Percentiles rank a stretch among this genome's conserved stretches.
Evolutionary conservation across 1,139 yeast species (phyloP).

Genomic region (Petasospora fabianii): DNA sequence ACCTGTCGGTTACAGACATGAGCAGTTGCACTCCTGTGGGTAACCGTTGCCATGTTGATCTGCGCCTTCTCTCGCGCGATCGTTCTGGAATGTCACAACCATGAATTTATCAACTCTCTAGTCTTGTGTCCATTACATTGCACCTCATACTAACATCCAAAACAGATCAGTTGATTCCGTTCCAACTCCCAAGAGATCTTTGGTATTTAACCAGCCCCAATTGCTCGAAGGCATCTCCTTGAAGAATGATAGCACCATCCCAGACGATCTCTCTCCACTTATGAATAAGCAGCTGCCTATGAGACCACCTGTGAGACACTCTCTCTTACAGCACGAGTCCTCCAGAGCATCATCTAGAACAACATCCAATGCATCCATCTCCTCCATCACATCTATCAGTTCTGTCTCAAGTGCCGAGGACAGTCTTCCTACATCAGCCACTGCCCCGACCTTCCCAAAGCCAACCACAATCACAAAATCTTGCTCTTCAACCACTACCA

Average conservation of each 20-base stretch:
- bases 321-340: conserved; percentile 6
- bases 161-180: conserved; percentile 6
- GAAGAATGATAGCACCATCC: conserved; percentile 3
- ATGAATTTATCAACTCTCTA: conserved; percentile 5
- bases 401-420: conserved; percentile 13
- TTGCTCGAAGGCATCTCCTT: conserved; percentile 9
- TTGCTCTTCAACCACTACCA: too few species aligned
- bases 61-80: background rate
- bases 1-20: too few species aligned
- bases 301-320: conserved; percentile 9
- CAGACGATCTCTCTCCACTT: conserved; percentile 8
- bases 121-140: background rate
- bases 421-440: conserved; percentile 9
- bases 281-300: conserved; percentile 3
- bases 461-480: too few species aligned
- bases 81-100: conserved; percentile 11
- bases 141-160: conserved; percentile 7
- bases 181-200: conserved; percentile 19
- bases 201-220: conserved; percentile 10
- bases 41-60: background rate
- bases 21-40: background rate
- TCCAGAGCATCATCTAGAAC: conserved; percentile 16
- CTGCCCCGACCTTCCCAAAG: conserved; percentile 1
- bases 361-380: conserved; percentile 17
- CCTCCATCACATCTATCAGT: conserved; percentile 17